Evolutionary conservation across 192 early-diverging fungal species (phyloP).

Genomic region (Backusella tarrabulga): DNA sequence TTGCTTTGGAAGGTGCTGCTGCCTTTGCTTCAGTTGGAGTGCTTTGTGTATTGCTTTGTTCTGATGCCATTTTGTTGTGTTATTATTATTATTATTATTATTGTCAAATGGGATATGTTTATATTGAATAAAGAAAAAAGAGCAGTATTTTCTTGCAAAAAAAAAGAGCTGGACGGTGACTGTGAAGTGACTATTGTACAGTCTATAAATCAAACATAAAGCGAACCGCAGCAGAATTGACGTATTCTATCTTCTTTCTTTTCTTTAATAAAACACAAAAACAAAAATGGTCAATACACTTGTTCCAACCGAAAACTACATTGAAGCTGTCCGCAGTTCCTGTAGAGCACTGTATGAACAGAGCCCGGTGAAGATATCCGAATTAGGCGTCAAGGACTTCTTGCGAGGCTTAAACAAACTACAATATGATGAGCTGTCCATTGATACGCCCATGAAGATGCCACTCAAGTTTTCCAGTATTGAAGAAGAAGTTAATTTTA

Average conservation of each 20-base stretch:
- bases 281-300: neutral
- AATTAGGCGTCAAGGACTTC: slow-evolving; percentile 32
- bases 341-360: slow-evolving; percentile 28
- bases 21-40: neutral
- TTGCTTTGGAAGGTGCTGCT: neutral
- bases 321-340: slow-evolving; percentile 43
- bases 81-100: neutral
- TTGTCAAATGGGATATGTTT: neutral
- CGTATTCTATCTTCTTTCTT: neutral
- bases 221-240: neutral
- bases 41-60: neutral
- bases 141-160: neutral
- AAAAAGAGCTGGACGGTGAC: neutral
- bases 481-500: slow-evolving; percentile 76
- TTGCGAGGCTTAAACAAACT: slow-evolving; percentile 29
- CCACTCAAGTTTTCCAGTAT: slow-evolving; percentile 76
- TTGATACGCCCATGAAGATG: slow-evolving; percentile 54
- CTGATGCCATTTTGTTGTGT: neutral
- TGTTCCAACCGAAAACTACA: slow-evolving; percentile 26
- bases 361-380: slow-evolving; percentile 31
- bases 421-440: slow-evolving; percentile 40
- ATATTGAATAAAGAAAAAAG: neutral
- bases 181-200: neutral
- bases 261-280: neutral
- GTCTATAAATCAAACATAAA: neutral